These are phyloP conservation scores for Fusarium sp. DNA, from an alignment of 2,329 filamentous ascomycete species.

Conservation along the genomic window DNA sequence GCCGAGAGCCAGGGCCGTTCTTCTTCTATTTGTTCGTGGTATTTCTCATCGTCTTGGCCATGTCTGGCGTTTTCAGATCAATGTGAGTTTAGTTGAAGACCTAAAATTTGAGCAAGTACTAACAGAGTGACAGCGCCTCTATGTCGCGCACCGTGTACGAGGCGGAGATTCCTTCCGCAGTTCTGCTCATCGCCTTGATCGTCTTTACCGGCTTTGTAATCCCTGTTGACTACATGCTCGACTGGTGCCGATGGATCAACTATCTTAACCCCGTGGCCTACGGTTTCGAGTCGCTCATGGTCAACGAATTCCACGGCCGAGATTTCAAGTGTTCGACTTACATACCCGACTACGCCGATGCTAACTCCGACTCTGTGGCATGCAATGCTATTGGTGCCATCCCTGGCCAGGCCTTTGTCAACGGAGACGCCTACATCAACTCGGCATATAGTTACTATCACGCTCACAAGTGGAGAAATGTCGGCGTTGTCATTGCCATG, in stretches of 20 bases:
- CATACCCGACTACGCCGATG: conserved; percentile 14
- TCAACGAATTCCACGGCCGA: conserved; percentile 69
- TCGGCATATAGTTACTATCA: conserved; percentile 60
- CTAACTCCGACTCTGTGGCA: conserved; percentile 1
- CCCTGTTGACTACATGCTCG: conserved; percentile 62
- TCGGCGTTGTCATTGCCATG: conserved; percentile 66
- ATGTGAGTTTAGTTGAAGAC: conserved; percentile 19
- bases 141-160: conserved; percentile 26
- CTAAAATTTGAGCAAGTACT: background rate
- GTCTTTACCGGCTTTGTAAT: conserved; percentile 62
- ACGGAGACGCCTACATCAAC: conserved; percentile 60
- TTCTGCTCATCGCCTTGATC: conserved; percentile 48
- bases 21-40: conserved; percentile 59
- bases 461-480: conserved; percentile 64
- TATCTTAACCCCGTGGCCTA: conserved; percentile 74
- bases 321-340: conserved; percentile 31
- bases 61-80: conserved; percentile 71
- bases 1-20: conserved; percentile 57
- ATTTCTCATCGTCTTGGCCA: conserved; percentile 66
- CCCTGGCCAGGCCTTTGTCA: conserved; percentile 57
- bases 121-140: background rate
- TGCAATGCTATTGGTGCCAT: conserved; percentile 52
- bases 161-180: conserved; percentile 53
- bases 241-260: conserved; percentile 75
- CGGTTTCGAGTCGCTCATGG: conserved; percentile 72